Conservation (phyloP, 495 filamentous ascomycete genomes). For the Penicillium turbatum region DNA sequence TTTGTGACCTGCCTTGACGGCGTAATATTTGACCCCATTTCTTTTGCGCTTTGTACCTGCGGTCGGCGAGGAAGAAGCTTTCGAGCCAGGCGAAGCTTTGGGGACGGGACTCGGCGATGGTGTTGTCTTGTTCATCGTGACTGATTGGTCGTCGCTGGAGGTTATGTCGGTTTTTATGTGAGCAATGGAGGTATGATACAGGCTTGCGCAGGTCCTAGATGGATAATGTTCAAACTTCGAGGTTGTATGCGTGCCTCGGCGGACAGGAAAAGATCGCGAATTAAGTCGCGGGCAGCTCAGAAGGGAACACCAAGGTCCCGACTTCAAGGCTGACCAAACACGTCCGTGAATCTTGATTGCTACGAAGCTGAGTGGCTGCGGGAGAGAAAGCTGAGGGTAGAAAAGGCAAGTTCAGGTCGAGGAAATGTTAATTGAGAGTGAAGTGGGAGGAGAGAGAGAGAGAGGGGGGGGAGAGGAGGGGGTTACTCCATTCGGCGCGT, state of each 20-base stretch:
- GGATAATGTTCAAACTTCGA: background rate
- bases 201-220: background rate
- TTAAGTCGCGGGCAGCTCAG: constrained; percentile 28
- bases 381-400: background rate
- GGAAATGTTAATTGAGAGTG: background rate
- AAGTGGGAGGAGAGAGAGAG: constrained; percentile 10
- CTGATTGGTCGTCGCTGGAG: background rate
- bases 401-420: background rate
- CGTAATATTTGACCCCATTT: constrained; percentile 72
- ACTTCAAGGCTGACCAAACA: constrained; percentile 24
- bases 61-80: constrained; percentile 35
- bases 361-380: background rate
- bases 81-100: constrained; percentile 27
- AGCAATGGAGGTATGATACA: background rate
- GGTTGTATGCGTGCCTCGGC: constrained; percentile 9
- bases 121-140: constrained; percentile 33
- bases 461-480: constrained; percentile 7
- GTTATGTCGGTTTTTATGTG: background rate
- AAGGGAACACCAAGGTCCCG: constrained; percentile 31
- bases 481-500: background rate
- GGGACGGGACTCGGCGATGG: constrained; percentile 38
- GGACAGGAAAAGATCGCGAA: constrained; percentile 16
- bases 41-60: constrained; percentile 64
- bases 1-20: constrained; percentile 68
- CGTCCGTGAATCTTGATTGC: constrained; percentile 17